These are phyloP conservation scores for Diaporthe capsici DNA, from an alignment of 2,329 filamentous ascomycete species.

Conservation along the genomic window DNA sequence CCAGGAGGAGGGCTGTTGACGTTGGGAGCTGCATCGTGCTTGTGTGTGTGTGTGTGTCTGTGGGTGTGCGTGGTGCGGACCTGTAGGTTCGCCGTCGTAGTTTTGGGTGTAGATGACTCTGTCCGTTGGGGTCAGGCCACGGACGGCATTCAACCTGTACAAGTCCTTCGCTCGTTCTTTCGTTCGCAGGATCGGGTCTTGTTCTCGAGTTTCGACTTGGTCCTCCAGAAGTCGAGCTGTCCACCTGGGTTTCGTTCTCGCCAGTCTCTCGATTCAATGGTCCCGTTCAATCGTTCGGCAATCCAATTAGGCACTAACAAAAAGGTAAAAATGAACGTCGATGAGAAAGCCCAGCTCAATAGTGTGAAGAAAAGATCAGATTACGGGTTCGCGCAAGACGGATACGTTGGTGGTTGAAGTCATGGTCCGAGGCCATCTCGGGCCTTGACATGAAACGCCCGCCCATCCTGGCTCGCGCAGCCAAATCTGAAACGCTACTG, in stretches of 20 bases:
- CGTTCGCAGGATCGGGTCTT: background rate
- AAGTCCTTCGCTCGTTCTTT: background rate
- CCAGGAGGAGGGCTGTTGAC: conserved; percentile 23
- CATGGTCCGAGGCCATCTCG: conserved; percentile 28
- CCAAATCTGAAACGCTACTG: conserved; percentile 46
- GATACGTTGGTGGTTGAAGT: conserved; percentile 8
- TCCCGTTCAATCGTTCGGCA: background rate
- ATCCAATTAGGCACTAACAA: conserved; percentile 8
- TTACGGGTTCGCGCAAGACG: background rate
- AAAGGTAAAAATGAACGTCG: background rate
- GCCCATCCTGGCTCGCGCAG: conserved; percentile 24
- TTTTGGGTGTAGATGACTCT: background rate
- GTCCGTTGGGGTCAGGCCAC: background rate
- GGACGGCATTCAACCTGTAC: too few species aligned
- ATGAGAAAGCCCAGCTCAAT: conserved; percentile 18
- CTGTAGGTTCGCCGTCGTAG: background rate
- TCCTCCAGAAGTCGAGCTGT: background rate
- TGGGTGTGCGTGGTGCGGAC: background rate
- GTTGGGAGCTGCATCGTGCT: conserved; percentile 19
- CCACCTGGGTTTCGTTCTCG: background rate
- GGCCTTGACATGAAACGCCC: conserved; percentile 27
- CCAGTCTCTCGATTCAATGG: background rate
- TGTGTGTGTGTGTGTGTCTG: background rate
- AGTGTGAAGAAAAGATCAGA: background rate
- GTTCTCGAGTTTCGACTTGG: background rate